Conservation (phyloP, 176 grass and related monocot genomes). For the Cenchrus americanus region DNA sequence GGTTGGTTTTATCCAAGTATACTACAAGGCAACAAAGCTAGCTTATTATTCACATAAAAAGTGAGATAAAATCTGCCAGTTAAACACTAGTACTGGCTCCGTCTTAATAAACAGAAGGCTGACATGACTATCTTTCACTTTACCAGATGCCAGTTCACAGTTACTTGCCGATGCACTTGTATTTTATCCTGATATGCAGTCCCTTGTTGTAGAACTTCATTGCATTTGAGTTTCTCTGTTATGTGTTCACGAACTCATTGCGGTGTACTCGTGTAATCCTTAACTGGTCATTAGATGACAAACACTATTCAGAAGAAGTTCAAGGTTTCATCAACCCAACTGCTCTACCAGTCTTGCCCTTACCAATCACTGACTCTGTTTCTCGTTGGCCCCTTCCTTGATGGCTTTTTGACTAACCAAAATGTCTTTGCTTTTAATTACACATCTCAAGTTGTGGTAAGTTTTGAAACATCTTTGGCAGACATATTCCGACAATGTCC, state of each 20-base stretch:
- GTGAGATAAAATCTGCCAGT: constrained; percentile 5
- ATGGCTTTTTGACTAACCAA: constrained; percentile 91
- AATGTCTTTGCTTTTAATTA: constrained; percentile 95
- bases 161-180: background rate
- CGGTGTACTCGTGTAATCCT: constrained; percentile 15
- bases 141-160: background rate
- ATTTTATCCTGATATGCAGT: background rate
- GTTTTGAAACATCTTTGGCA: constrained; percentile 32
- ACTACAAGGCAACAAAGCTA: constrained; percentile 14
- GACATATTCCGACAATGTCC: background rate
- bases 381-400: constrained; percentile 89
- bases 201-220: background rate
- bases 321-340: constrained; percentile 97
- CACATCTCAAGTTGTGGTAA: constrained; percentile 94
- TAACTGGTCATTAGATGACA: constrained; percentile 83
- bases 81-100: background rate
- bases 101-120: constrained; percentile 11
- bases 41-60: background rate
- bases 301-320: constrained; percentile 99
- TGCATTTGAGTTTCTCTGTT: constrained; percentile 20
- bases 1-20: background rate
- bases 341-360: constrained; percentile 94
- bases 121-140: background rate
- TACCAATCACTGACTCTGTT: constrained; percentile 96
- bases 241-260: constrained; percentile 23